Evolutionary conservation across 2,329 filamentous ascomycete genomes (phyloP), one percentile per base, ranked within the genome.

Genomic region (Microdochium nivale): DNA sequence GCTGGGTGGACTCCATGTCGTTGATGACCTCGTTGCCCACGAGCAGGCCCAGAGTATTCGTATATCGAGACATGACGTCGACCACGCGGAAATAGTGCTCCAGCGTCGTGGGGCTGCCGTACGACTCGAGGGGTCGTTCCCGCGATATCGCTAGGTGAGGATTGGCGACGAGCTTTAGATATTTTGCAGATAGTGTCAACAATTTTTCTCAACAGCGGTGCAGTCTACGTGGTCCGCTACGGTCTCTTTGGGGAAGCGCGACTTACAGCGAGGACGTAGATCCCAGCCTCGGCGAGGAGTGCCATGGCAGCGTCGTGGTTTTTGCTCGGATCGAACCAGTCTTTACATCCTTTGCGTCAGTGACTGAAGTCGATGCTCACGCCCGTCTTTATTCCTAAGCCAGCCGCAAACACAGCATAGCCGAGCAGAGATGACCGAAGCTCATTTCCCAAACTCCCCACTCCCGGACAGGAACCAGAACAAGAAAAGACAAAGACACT

Each of bases 221-320:
- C n/a, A n/a, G n/a, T n/a, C n/a, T n/a, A n/a, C n/a, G n/a, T n/a
- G n/a, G n/a, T n/a, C n/a, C n/a, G n/a, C n/a, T n/a, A n/a, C n/a
- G n/a, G n/a, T n/a, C n/a, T n/a, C n/a, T n/a, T n/a, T n/a, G n/a
- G 49, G 23, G n/a, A 14, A 3, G 14, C 32, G 27, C 3, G 33
- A 56, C 61, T 51, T 52, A 65, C 62, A 5, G 53, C 51, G 16
- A 65, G 55, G 8, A 65, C 61, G 32, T 63, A 61, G 49, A 65
- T 63, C 3, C 62, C 59, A 14, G 54, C 52, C n/a, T 58, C 51
- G 16, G 57, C 58, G 21, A 62, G 53, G 47, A 61, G 33, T 7
- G 49, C 48, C 60, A 62, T 62, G n/a, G 56, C 53, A 3, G 51
- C 51, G 49, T 59, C 53, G 23, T 61, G 59, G 40, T 51, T 58